Evolutionary conservation across 768 basidiomycete species (phyloP), one percentile per base, ranked within the genome.

Genomic region (Arthromyces matolae): DNA sequence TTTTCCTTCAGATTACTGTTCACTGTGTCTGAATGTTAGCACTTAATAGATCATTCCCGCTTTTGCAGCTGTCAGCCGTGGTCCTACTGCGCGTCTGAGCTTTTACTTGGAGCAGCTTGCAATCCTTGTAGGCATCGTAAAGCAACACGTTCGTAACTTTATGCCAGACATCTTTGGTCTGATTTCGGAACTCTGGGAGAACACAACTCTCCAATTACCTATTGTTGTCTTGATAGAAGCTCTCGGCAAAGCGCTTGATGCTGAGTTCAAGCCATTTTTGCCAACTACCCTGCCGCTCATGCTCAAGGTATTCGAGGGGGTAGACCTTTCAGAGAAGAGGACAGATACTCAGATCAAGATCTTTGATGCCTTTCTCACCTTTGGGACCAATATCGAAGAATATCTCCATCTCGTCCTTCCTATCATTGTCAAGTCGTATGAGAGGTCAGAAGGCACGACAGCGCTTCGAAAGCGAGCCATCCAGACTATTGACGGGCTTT

Each of bases 331-430:
- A 13, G 93, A 95, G 45, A 87, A 90, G 61, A 74, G 86, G 24
- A 79, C 82, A 56, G 70, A 69, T 42, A 88, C 86, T 0, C 90
- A 93, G 55, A 86, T 89, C 62, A 92, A 93, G 62, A 86, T 97
- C 48, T 90, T 98, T 47, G 90, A 94, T 59, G 93, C 95, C 0
- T 90, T 97, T 64, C 77, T 91, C 57, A 92, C 93, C 0, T 98
- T 99, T 60, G 96, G 96, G 4, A 78, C 89, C 3, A 97, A 94
- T 64, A 88, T 98, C 50, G 96, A 99, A 64, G 96, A 99, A 63
- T 98, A 97, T 65, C 76, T 98, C 13, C 95, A 98, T 66, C 84
- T 99, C 31, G 87, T 97, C 52, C 88, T 99, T 42, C 96, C 96
- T 0, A 85, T 94, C 55, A 91, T 98, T 51, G 86, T 97, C 47